phyloP scores from a whole-genome alignment of 192 early-diverging fungal species.

The Coemansia sp. region DNA sequence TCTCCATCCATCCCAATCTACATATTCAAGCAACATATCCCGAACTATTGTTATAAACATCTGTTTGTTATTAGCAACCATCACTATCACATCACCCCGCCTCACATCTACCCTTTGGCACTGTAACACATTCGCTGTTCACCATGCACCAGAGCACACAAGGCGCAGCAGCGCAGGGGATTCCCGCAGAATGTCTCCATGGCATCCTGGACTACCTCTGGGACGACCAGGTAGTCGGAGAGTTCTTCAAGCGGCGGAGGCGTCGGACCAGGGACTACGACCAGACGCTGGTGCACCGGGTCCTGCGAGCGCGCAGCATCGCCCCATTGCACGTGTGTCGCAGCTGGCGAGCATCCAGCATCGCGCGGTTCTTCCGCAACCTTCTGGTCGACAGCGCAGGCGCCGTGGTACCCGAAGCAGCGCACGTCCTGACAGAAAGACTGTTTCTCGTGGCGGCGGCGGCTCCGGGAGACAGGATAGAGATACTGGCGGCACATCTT shows the following conservation, averaged over 20 bases:
- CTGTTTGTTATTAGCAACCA: too few relatives aligned
- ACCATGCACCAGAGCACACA: too few relatives aligned
- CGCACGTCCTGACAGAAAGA: not conserved
- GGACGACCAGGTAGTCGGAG: slow-evolving; percentile 10
- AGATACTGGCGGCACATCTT: not conserved
- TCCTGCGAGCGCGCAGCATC: slow-evolving; percentile 17
- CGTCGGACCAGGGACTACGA: slow-evolving; percentile 30
- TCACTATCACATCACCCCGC: too few relatives aligned
- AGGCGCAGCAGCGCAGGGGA: not conserved
- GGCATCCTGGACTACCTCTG: slow-evolving; percentile 33
- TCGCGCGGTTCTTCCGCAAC: slow-evolving; percentile 27
- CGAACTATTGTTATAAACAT: too few relatives aligned
- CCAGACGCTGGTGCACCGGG: slow-evolving; percentile 31
- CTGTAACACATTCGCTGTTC: too few relatives aligned
- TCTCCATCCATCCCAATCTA: too few relatives aligned
- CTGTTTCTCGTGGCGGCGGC: not conserved
- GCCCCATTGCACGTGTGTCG: slow-evolving; percentile 36
- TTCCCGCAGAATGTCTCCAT: slow-evolving; percentile 36
- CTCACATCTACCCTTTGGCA: too few relatives aligned
- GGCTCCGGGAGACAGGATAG: not conserved
- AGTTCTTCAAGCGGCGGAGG: slow-evolving; percentile 27
- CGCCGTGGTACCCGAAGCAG: not conserved
- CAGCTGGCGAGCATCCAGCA: slow-evolving; percentile 17
- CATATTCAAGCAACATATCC: too few relatives aligned
- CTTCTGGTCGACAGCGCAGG: slow-evolving; percentile 1